Conservation (phyloP, 73 alveolate species). For the Symbiodinium natans region DNA sequence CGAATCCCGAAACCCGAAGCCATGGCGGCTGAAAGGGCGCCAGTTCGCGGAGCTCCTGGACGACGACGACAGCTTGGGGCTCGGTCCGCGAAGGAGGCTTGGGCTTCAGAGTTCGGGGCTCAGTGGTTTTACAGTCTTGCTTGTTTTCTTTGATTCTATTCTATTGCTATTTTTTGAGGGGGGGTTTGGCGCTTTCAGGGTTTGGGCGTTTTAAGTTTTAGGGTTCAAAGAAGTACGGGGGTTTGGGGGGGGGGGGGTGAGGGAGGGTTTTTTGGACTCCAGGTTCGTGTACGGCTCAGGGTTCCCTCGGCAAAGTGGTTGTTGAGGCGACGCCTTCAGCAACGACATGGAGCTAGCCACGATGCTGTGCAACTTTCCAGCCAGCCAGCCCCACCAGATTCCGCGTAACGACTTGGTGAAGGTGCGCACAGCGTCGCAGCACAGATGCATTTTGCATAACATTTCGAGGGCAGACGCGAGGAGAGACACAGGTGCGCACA, state of each 20-base stretch:
- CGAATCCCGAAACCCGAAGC: background rate
- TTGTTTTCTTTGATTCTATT: background rate
- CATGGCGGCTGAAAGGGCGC: constrained; percentile 45
- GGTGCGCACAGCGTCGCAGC: background rate
- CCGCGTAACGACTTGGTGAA: constrained; percentile 44
- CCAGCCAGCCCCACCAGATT: constrained; percentile 31
- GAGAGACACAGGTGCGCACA: too few relatives aligned
- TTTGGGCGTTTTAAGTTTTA: background rate
- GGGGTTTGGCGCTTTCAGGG: too few relatives aligned
- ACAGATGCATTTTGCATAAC: too few relatives aligned
- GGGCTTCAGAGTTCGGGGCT: background rate
- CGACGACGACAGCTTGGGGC: constrained; percentile 41
- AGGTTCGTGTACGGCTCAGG: background rate
- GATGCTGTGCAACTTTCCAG: constrained; percentile 49
- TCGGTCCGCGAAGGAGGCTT: background rate
- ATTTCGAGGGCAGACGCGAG: too few relatives aligned
- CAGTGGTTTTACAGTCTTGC: background rate
- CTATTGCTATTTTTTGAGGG: background rate
- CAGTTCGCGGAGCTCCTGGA: constrained; percentile 83
- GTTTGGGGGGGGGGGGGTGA: background rate
- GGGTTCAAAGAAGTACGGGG: background rate
- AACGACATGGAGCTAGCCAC: constrained; percentile 92
- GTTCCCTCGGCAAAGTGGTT: background rate
- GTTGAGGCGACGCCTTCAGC: constrained; percentile 71
- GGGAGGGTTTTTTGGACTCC: background rate